A percentile compares a stretch with the other conserved stretches of the same genome.
phyloP scores from a whole-genome alignment of 129 eudicot species.

The carrot (Daucus carota) region DH1_v3.0 NC_030382.2:25752001-25752500 shows the following conservation, averaged over 20 bases:
- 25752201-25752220: constrained; percentile 30
- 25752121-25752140: constrained; percentile 28
- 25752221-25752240: constrained; percentile 36
- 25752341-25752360: neutral
- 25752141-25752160: constrained; percentile 11
- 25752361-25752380: neutral
- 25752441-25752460: neutral
- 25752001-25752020: constrained; percentile 26
- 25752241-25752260: constrained; percentile 20
- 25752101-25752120: constrained; percentile 20
- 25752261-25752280: constrained; percentile 29
- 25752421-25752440: neutral
- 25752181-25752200: neutral
- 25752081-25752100: constrained; percentile 16
- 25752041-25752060: constrained; percentile 45
- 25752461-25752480: neutral
- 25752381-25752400: neutral
- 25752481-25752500: neutral
- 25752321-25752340: neutral
- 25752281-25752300: constrained; percentile 35
- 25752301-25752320: constrained; percentile 28
- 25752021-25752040: constrained; percentile 30
- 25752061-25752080: constrained; percentile 8
- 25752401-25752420: neutral
- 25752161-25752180: constrained; percentile 15